These are phyloP conservation scores for Coemansia sp. DNA, from an alignment of 192 early-diverging fungal genomes.

Conservation along the genomic window DNA sequence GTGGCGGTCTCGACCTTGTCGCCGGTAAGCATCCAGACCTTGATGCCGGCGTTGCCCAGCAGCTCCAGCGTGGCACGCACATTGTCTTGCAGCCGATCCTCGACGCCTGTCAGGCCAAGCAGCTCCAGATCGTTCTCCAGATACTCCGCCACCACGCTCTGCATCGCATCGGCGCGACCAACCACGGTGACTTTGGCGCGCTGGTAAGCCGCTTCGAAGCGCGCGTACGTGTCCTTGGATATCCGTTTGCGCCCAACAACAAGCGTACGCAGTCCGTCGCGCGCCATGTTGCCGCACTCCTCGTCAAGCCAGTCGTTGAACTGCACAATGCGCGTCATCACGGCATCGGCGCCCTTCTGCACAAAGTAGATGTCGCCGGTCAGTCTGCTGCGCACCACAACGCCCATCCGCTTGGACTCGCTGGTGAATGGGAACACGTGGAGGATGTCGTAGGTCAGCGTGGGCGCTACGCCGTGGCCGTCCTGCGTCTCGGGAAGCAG, in stretches of 20 bases:
- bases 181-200: conserved; percentile 72
- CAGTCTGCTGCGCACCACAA: conserved; percentile 71
- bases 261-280: conserved; percentile 91
- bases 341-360: conserved; percentile 92
- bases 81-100: conserved; percentile 94
- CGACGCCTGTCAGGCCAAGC: conserved; percentile 91
- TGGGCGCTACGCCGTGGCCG: conserved; percentile 32
- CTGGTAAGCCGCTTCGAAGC: conserved; percentile 65
- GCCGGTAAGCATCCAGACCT: conserved; percentile 98
- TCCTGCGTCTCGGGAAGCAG: conserved; percentile 20
- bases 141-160: conserved; percentile 62
- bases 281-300: conserved; percentile 95
- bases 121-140: conserved; percentile 88
- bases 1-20: conserved; percentile 98
- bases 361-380: conserved; percentile 84
- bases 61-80: conserved; percentile 88
- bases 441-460: conserved; percentile 74
- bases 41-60: conserved; percentile 86
- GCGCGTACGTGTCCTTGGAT: conserved; percentile 67
- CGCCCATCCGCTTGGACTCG: conserved; percentile 97
- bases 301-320: conserved; percentile 98
- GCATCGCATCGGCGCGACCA: conserved; percentile 71
- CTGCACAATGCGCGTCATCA: conserved; percentile 86
- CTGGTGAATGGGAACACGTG: conserved; percentile 99
- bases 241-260: conserved; percentile 87